Evolutionary conservation across 2,329 filamentous ascomycete genomes (phyloP), one percentile per base, ranked within the genome.

Genomic region (Nannizzia gypsea): DNA sequence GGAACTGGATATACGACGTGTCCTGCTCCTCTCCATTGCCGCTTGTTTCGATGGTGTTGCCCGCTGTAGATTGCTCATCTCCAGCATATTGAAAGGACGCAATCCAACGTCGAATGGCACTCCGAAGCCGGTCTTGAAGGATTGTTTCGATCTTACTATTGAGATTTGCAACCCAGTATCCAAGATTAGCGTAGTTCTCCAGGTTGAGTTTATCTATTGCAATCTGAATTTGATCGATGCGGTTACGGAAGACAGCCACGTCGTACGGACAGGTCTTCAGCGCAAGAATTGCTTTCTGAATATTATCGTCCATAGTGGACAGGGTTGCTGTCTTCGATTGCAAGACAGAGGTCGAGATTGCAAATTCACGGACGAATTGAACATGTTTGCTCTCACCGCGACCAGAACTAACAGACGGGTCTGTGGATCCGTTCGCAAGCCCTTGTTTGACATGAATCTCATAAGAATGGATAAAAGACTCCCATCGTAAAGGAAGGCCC

Each of bases 401-500:
- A 65, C 82, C 81, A 9, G 71, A 71, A 60, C 80, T 68, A 66
- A 83, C 75, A 62, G 81, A 66, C 63, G 81, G 73, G 68, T 88
- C 81, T 69, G 87, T 75, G 69, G 78, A 73, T 60, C 81, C 81
- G 66, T 83, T 83, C 20, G 83, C 75, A 44, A 83, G 74, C 2
- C 80, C 76, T 67, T 82, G 83, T 64, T 84, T 87, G 64, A 91
- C 83, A 66, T 91, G 91, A 34, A 96, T 80, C 71, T 99, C 93
- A 72, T 96, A 96, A 1, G 90, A 91, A 71, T 96, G 92, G 58
- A 99, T 89, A 67, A 99, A 97, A 0, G 93, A 96, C 69, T 99
- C 93, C 93, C 93, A 99, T 67, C 90, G 86, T 28, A 99, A 76
- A 1, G 90, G 90, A 31, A 97, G 82, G 61, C 95, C 93, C 73